These are phyloP conservation scores for Hypoxylon sp. DNA, from an alignment of 2,329 filamentous ascomycete species.

Conservation along the genomic window DNA sequence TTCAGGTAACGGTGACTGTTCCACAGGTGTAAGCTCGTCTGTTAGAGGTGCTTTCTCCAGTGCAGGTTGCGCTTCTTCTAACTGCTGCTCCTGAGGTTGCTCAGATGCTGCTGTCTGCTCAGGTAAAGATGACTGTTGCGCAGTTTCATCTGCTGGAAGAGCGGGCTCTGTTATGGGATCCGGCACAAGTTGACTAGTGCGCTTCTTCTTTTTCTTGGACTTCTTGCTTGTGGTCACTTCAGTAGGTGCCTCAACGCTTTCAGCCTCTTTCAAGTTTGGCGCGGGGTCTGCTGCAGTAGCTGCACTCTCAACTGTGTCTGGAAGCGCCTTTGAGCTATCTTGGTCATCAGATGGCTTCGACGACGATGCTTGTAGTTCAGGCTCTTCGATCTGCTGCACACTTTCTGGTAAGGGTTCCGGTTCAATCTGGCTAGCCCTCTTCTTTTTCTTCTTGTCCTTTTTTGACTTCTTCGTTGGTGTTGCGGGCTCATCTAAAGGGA, in stretches of 20 bases:
- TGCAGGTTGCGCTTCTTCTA: not conserved
- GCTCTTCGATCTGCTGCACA: constrained; percentile 13
- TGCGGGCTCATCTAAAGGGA: constrained; percentile 26
- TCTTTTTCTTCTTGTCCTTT: constrained; percentile 47
- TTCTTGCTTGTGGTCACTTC: constrained; percentile 42
- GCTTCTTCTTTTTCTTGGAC: constrained; percentile 50
- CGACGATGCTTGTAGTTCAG: not conserved
- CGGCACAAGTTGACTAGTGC: constrained; percentile 36
- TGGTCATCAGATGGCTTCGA: constrained; percentile 2
- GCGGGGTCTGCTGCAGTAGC: constrained; percentile 45
- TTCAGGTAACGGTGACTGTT: not conserved
- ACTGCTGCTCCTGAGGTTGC: not conserved
- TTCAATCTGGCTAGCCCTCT: constrained; percentile 27
- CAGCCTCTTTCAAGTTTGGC: not conserved
- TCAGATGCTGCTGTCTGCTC: constrained; percentile 6
- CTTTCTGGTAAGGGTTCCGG: constrained; percentile 18
- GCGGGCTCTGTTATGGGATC: constrained; percentile 12
- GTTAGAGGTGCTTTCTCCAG: not conserved
- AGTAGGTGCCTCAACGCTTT: constrained; percentile 1
- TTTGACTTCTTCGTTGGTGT: constrained; percentile 42
- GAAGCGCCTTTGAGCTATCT: constrained; percentile 1
- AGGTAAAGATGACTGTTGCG: constrained; percentile 12
- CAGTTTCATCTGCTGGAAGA: constrained; percentile 14
- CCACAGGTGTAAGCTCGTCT: not conserved
- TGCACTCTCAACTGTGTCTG: constrained; percentile 4